Evolutionary conservation across 2,329 filamentous ascomycete species (phyloP).

Genomic region (Cephalotrichum gorgonifer): DNA sequence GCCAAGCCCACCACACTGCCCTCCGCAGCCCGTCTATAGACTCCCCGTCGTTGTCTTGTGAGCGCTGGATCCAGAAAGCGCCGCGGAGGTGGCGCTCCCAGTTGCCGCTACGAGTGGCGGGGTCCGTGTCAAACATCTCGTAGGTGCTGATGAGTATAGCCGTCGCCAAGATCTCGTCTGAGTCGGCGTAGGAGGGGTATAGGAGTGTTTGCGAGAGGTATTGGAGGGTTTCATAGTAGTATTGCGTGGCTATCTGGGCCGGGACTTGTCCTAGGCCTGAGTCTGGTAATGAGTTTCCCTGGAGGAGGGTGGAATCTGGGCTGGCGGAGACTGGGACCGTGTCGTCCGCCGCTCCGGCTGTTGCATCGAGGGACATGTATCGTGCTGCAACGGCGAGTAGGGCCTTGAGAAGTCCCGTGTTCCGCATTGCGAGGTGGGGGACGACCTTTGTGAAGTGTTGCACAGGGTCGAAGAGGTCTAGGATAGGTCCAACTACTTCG

Average conservation of each 20-base stretch:
- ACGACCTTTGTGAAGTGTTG: too few species aligned
- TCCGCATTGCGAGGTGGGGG: too few species aligned
- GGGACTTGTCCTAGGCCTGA: too few species aligned
- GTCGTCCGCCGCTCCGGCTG: too few species aligned
- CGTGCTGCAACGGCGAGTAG: too few species aligned
- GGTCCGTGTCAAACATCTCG: conserved; percentile 42
- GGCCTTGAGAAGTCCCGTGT: too few species aligned
- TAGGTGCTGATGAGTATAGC: conserved; percentile 49
- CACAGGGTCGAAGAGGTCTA: too few species aligned
- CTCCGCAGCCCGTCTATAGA: conserved; percentile 38
- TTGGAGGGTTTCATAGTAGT: conserved; percentile 51
- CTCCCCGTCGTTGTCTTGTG: conserved; percentile 47
- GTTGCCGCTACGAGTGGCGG: conserved; percentile 28
- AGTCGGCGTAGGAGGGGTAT: conserved; percentile 44
- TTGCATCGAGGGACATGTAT: too few species aligned
- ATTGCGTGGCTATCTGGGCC: conserved; percentile 38
- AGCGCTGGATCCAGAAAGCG: conserved; percentile 54
- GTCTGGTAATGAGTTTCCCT: too few species aligned
- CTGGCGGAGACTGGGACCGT: too few species aligned
- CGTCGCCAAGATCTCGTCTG: conserved; percentile 46
- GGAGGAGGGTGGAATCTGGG: too few species aligned
- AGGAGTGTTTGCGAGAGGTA: conserved; percentile 47
- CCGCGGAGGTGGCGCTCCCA: conserved; percentile 54
- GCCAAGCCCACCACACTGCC: conserved; percentile 55
- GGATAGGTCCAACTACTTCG: too few species aligned